Evolutionary conservation across 805 yeast genomes (phyloP).

Genomic region (Schwanniomyces yamadae): DNA sequence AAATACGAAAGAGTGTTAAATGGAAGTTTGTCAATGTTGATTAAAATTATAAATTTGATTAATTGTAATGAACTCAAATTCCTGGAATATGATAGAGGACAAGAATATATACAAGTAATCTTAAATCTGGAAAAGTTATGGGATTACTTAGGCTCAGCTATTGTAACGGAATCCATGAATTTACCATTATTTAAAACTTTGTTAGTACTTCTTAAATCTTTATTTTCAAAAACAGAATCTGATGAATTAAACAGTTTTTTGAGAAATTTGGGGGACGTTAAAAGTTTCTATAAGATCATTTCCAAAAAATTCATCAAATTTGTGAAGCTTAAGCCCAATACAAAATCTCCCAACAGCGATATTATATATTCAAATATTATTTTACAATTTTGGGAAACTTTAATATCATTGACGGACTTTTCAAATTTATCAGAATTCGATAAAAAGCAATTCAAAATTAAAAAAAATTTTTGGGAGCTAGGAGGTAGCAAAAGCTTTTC

Average conservation of each 20-base stretch:
- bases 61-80: constrained; percentile 14
- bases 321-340: constrained; percentile 33
- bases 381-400: constrained; percentile 48
- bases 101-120: constrained; percentile 17
- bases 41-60: constrained; percentile 24
- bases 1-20: constrained; percentile 61
- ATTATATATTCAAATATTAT: constrained; percentile 47
- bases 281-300: constrained; percentile 35
- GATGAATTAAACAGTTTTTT: constrained; percentile 16
- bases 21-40: constrained; percentile 50
- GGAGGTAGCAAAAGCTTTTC: constrained; percentile 44
- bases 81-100: constrained; percentile 7
- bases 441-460: constrained; percentile 22
- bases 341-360: constrained; percentile 26
- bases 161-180: constrained; percentile 25
- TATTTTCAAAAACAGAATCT: constrained; percentile 14
- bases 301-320: constrained; percentile 46
- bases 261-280: constrained; percentile 13
- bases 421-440: constrained; percentile 5
- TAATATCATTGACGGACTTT: constrained; percentile 39
- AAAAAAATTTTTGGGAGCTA: constrained; percentile 52
- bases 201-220: constrained; percentile 19
- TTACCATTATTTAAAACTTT: constrained; percentile 30
- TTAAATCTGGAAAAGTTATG: constrained; percentile 31
- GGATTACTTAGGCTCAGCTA: constrained; percentile 29